These are phyloP conservation scores for Micromonas commoda DNA, from an alignment of 139 green algal species.

Conservation along the genomic window DNA sequence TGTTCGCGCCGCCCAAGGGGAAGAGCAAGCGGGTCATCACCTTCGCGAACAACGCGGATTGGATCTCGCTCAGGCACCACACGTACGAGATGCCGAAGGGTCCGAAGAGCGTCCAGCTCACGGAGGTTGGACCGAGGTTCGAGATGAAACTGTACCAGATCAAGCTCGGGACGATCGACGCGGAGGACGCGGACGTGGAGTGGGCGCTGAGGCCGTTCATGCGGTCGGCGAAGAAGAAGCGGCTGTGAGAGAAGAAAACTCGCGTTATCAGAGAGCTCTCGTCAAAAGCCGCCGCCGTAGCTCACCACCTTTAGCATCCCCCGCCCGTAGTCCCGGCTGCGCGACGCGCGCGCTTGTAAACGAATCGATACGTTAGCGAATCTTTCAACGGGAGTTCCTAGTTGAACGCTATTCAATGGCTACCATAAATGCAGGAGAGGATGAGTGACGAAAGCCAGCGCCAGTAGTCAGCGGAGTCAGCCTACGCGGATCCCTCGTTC, in stretches of 20 bases:
- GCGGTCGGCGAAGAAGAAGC: constrained; percentile 23
- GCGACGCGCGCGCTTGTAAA: too few species aligned
- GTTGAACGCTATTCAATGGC: too few species aligned
- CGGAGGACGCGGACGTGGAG: constrained; percentile 43
- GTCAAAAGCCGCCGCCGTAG: neutral
- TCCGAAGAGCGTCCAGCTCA: constrained; percentile 37
- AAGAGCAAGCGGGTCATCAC: constrained; percentile 78
- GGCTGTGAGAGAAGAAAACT: constrained; percentile 1
- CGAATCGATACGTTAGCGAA: too few species aligned
- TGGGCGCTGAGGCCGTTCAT: constrained; percentile 45
- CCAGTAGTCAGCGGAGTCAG: neutral
- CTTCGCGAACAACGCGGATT: constrained; percentile 76
- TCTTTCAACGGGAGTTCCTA: too few species aligned
- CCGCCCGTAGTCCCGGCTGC: too few species aligned
- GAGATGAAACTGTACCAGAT: constrained; percentile 47
- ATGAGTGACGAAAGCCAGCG: neutral
- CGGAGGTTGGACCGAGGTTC: constrained; percentile 46
- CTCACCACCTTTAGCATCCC: neutral
- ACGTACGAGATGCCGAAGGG: constrained; percentile 47
- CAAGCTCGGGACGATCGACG: constrained; percentile 46
- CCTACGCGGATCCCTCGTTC: neutral
- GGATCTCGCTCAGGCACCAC: constrained; percentile 74
- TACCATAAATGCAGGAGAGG: neutral
- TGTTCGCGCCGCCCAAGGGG: constrained; percentile 88
- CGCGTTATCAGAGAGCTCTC: neutral